Conservation (phyloP, 257 asterid genomes). For the Avicennia marina region DNA sequence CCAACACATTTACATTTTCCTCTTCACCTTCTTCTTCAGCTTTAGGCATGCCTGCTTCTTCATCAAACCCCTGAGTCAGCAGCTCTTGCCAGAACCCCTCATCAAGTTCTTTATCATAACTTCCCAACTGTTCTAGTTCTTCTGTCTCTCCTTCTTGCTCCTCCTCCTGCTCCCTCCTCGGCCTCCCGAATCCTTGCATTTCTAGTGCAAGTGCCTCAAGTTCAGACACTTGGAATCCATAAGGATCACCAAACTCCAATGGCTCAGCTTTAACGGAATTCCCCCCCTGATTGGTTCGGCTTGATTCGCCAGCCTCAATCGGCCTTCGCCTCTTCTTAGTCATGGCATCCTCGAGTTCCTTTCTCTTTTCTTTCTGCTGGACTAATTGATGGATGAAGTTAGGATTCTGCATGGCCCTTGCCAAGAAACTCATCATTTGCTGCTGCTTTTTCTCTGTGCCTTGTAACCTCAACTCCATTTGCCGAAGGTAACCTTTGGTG, state of each 20-base stretch:
- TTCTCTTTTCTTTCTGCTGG: constrained; percentile 56
- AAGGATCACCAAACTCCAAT: constrained; percentile 30
- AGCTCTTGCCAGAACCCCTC: constrained; percentile 86
- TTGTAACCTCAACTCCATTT: constrained; percentile 58
- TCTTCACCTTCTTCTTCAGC: constrained; percentile 30
- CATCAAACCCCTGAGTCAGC: constrained; percentile 50
- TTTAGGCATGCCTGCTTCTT: constrained; percentile 1
- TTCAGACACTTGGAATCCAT: constrained; percentile 49
- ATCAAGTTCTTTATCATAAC: constrained; percentile 46
- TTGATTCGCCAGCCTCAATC: constrained; percentile 43
- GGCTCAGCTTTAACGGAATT: constrained; percentile 42
- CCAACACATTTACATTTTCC: constrained; percentile 52
- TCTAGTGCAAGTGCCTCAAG: constrained; percentile 79
- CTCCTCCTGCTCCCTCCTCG: constrained; percentile 28
- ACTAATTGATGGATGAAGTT: constrained; percentile 54
- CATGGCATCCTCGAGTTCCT: constrained; percentile 50
- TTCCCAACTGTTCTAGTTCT: constrained; percentile 11
- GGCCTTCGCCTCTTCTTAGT: constrained; percentile 56
- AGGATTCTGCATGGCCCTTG: constrained; percentile 76
- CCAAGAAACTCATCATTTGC: constrained; percentile 87
- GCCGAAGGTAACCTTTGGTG: constrained; percentile 42
- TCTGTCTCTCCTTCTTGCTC: constrained; percentile 25
- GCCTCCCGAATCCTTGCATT: constrained; percentile 72
- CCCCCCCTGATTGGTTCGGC: constrained; percentile 3
- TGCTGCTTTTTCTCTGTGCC: constrained; percentile 69